These are phyloP conservation scores for Bjerkandera adusta DNA, from an alignment of 1,284 basidiomycete genomes.

Conservation along the genomic window DNA sequence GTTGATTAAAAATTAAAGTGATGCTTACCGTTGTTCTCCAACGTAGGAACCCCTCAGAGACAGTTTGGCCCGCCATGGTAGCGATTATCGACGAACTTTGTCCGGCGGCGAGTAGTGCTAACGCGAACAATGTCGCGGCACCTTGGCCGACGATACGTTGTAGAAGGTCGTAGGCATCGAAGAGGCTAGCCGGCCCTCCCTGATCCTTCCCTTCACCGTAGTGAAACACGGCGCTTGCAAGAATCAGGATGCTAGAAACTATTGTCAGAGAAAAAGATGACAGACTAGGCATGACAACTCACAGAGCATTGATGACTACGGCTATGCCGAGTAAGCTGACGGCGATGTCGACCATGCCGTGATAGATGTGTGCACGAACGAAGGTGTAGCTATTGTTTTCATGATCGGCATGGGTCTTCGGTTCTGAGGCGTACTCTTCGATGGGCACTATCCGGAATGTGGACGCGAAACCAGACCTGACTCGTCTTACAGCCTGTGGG, in stretches of 20 bases:
- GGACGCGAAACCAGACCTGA: slow-evolving; percentile 3
- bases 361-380: slow-evolving; percentile 74
- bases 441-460: slow-evolving; percentile 22
- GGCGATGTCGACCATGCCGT: slow-evolving; percentile 71
- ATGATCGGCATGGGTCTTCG: slow-evolving; percentile 31
- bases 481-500: not conserved
- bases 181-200: slow-evolving; percentile 67
- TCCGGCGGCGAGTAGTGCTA: slow-evolving; percentile 83
- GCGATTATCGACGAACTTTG: slow-evolving; percentile 94
- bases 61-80: slow-evolving; percentile 90
- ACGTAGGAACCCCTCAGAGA: slow-evolving; percentile 91
- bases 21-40: slow-evolving; percentile 80
- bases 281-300: slow-evolving; percentile 17
- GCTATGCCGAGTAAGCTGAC: slow-evolving; percentile 77
- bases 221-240: slow-evolving; percentile 75
- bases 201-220: slow-evolving; percentile 40
- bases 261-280: slow-evolving; percentile 23
- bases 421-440: slow-evolving; percentile 16
- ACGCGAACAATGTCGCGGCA: slow-evolving; percentile 81
- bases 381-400: slow-evolving; percentile 70
- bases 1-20: not conserved
- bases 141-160: slow-evolving; percentile 64
- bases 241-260: slow-evolving; percentile 57
- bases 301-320: slow-evolving; percentile 85
- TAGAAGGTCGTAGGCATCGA: slow-evolving; percentile 81